Evolutionary conservation across 2,329 filamentous ascomycete genomes (phyloP).

Genomic region (Trichoderma guizhouense): DNA sequence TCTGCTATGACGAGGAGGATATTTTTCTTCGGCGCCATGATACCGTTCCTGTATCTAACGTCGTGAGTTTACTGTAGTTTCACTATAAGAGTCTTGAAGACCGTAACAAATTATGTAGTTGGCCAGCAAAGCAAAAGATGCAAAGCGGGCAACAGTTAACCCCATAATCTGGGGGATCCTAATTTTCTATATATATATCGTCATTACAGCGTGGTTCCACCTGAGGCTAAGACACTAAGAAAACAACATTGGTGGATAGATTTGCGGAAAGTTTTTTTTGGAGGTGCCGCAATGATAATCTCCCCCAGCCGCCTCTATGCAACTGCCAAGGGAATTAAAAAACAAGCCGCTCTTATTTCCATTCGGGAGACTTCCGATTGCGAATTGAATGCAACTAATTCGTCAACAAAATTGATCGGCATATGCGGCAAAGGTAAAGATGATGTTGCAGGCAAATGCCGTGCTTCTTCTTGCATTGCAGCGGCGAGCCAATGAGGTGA

Average conservation of each 20-base stretch:
- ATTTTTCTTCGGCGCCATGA: conserved; percentile 2
- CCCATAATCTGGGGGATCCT: background rate
- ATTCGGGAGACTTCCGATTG: background rate
- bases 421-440: background rate
- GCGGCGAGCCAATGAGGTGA: background rate
- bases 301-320: background rate
- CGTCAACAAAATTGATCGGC: background rate
- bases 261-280: conserved; percentile 12
- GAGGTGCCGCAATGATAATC: background rate
- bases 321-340: background rate
- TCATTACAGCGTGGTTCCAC: background rate
- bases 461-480: background rate
- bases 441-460: background rate
- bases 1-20: conserved; percentile 3
- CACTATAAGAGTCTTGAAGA: background rate
- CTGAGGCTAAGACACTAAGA: background rate
- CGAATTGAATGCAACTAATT: background rate
- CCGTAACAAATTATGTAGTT: background rate
- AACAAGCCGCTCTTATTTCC: background rate
- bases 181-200: background rate
- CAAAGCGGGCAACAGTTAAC: background rate
- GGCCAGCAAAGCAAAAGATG: background rate
- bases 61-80: background rate
- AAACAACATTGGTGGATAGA: conserved; percentile 7
- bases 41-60: background rate